Conservation (phyloP, 208 protist species). For the Wallacemonas sp. region DNA sequence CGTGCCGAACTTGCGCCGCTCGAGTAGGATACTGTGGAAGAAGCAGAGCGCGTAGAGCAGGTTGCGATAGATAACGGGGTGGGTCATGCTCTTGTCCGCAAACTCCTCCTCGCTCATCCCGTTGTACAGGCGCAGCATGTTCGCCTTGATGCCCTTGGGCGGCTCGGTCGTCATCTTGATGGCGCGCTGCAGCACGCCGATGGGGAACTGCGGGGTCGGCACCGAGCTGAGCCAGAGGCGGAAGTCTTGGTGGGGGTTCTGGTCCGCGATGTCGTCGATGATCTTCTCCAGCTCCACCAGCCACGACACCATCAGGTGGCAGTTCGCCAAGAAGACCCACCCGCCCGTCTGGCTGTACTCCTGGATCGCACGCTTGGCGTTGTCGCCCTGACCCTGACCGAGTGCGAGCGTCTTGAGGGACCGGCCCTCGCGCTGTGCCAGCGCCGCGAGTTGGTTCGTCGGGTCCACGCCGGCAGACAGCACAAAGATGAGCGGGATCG, state of each 20-base stretch:
- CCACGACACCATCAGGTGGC: conserved; percentile 98
- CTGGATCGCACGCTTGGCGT: conserved; percentile 92
- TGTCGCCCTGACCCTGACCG: conserved; percentile 97
- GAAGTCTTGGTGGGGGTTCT: conserved; percentile 96
- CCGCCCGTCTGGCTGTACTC: conserved; percentile 92
- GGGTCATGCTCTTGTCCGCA: conserved; percentile 49
- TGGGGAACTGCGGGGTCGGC: conserved; percentile 96
- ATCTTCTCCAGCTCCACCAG: conserved; percentile 97
- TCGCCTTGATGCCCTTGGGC: conserved; percentile 97
- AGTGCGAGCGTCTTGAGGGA: conserved; percentile 94
- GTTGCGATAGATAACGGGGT: conserved; percentile 94
- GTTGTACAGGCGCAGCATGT: conserved; percentile 97
- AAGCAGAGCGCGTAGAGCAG: conserved; percentile 97
- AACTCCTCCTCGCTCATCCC: conserved; percentile 92
- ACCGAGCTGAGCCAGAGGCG: conserved; percentile 98
- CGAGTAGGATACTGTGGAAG: conserved; percentile 98
- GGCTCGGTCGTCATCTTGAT: conserved; percentile 99
- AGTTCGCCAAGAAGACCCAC: conserved; percentile 99
- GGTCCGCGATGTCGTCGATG: conserved; percentile 91
- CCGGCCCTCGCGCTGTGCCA: conserved; percentile 86
- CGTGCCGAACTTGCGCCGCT: conserved; percentile 98
- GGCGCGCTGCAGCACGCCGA: conserved; percentile 94
- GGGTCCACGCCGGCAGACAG: conserved; percentile 98
- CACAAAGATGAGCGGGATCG: conserved; percentile 97
- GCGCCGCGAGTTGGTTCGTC: conserved; percentile 88